These are phyloP conservation scores for Blastomyces parvus DNA, from an alignment of 2,329 filamentous ascomycete genomes.

Conservation along the genomic window DNA sequence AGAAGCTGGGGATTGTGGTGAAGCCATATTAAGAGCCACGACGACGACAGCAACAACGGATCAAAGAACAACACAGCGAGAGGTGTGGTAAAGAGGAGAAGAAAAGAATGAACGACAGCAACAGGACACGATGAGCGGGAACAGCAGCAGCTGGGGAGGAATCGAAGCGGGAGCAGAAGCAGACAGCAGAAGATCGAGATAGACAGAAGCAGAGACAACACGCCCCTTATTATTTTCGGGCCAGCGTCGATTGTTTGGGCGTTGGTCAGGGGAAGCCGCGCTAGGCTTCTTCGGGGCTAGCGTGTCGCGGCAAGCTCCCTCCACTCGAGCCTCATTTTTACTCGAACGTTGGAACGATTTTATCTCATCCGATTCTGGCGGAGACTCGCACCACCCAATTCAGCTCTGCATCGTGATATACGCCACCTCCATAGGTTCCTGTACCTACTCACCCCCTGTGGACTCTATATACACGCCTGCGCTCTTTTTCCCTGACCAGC, in stretches of 20 bases:
- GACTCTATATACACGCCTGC: neutral
- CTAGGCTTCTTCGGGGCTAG: conserved; percentile 28
- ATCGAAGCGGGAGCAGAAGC: neutral
- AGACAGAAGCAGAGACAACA: neutral
- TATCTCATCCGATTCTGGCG: neutral
- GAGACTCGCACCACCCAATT: neutral
- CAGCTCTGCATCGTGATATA: neutral
- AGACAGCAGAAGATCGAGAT: neutral
- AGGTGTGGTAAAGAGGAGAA: neutral
- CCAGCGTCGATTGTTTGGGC: neutral
- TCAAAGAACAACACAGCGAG: neutral
- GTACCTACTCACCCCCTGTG: neutral
- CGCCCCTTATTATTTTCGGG: neutral
- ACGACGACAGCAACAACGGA: conserved; percentile 9
- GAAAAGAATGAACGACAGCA: neutral
- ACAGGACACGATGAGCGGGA: neutral
- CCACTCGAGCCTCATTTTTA: neutral
- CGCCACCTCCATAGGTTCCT: neutral
- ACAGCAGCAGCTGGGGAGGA: neutral
- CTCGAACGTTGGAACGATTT: neutral
- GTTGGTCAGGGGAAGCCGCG: conserved; percentile 25
- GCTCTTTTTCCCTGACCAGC: neutral
- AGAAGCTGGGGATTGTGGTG: conserved; percentile 21
- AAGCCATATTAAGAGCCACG: conserved; percentile 11
- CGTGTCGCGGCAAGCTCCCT: neutral